Base-by-base conservation (phyloP, 225 moss, liverwort and hornwort genomes). In the Climacium dendroides region DNA sequence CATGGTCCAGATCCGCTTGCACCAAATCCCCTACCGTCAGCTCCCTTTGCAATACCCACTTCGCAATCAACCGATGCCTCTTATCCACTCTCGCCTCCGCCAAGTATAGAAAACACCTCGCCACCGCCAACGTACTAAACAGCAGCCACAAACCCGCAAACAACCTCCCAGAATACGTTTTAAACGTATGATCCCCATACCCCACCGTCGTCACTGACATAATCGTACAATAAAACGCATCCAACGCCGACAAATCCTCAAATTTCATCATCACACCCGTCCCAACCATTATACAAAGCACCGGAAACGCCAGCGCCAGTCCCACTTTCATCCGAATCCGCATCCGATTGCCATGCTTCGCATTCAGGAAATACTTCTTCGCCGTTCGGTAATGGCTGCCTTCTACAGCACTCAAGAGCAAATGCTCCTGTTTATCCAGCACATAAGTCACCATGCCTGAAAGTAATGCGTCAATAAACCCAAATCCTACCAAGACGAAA, bases 151-250 rank as follows among this genome's bases (percentile, higher is more conserved):
- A 69, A 7, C 95, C 96, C 6, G 98, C 97, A 53, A 98, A 97
- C 25, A 98, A 77, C n/a, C 98, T 92, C 32, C 98, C 98, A 17
- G 64, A 89, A 65, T 86, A 87, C 13, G 94, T 96, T 87, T 94
- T 91, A 41, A 98, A 98, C 2, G 97, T 93, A 37, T 93, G 94
- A 83, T 98, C 98, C 2, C 98, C 98, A 53, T 96, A 98, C 10
- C 98, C 98, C 9, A 98, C 98, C 5, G 98, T 98, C 3, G 98
- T 98, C 86, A 98, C 88, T 15, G 98, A 98, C 94, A 97, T 97
- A 25, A 93, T 92, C 48, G 98, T 96, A 26, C 94, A 97, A 39
- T 98, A 98, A 17, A 98, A 64, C 9, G 97, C 91, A 85, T 98
- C 98, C 20, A 98, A 55, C 87, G 94, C 91, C 9, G 82, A 26